Evolutionary conservation across 2,329 filamentous ascomycete genomes (phyloP).

Genomic region (Plenodomus lindquistii): DNA sequence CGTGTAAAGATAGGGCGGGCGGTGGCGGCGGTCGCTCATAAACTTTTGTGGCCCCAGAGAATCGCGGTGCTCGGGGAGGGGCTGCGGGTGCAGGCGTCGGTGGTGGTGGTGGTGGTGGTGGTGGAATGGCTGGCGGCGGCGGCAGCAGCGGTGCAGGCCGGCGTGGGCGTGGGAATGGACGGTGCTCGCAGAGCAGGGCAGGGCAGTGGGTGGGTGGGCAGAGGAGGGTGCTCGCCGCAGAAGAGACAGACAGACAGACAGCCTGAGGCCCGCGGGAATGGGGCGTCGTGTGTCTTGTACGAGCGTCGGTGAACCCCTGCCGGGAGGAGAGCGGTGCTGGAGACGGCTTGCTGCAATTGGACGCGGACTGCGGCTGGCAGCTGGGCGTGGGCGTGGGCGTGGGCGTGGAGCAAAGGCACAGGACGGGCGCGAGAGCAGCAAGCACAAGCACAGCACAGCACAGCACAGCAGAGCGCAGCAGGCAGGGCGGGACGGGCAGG

Average conservation of each 20-base stretch:
- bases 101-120: conserved; percentile 1
- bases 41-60: conserved; percentile 17
- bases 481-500: background rate
- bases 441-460: background rate
- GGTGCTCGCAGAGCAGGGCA: conserved; percentile 2
- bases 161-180: conserved; percentile 1
- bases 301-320: conserved; percentile 24
- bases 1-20: conserved; percentile 27
- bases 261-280: background rate
- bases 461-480: background rate
- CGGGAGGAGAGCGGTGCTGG: conserved; percentile 11
- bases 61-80: conserved; percentile 18
- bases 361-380: conserved; percentile 7
- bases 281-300: conserved; percentile 10
- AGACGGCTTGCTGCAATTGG: conserved; percentile 19
- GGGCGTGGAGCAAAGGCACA: conserved; percentile 5
- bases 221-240: conserved; percentile 4
- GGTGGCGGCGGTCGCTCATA: conserved; percentile 33
- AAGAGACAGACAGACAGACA: background rate
- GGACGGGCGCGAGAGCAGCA: background rate
- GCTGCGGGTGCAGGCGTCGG: conserved; percentile 2
- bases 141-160: conserved; percentile 2
- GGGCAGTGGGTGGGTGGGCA: background rate
- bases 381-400: conserved; percentile 5
- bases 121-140: background rate